Evolutionary conservation across 2,329 filamentous ascomycete genomes (phyloP).

Genomic region (Dothidotthia symphoricarpi): DNA sequence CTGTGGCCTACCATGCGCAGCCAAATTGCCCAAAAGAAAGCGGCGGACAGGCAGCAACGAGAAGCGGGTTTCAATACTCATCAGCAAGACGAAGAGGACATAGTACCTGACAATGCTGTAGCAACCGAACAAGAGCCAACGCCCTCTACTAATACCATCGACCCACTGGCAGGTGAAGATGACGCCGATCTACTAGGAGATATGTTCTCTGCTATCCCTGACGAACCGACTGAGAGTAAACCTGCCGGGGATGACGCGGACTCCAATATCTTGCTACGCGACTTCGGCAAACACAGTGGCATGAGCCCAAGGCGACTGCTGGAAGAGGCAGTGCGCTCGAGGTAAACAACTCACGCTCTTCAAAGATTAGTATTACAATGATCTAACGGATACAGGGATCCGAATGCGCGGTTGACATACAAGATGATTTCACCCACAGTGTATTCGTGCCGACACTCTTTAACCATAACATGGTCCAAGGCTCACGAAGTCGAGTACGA

Average conservation of each 20-base stretch:
- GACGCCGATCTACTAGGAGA: slow-evolving; percentile 58
- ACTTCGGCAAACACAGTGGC: slow-evolving; percentile 83
- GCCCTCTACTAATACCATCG: background rate
- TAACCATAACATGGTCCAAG: slow-evolving; percentile 78
- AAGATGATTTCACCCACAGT: slow-evolving; percentile 68
- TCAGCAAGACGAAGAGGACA: too few relatives aligned
- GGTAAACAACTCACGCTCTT: slow-evolving; percentile 47
- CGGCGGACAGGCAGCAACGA: slow-evolving; percentile 24
- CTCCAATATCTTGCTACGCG: slow-evolving; percentile 64
- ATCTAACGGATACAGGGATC: slow-evolving; percentile 56
- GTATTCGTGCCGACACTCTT: slow-evolving; percentile 72
- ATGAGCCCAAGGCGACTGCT: slow-evolving; percentile 72
- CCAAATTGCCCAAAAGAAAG: slow-evolving; percentile 43
- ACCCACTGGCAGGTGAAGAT: slow-evolving; percentile 45
- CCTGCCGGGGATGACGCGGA: slow-evolving; percentile 11
- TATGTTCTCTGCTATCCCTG: slow-evolving; percentile 54
- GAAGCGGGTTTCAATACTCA: background rate
- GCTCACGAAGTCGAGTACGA: slow-evolving; percentile 56
- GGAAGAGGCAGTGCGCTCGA: slow-evolving; percentile 83
- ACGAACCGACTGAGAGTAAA: slow-evolving; percentile 43
- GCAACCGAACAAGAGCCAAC: background rate
- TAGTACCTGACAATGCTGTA: too few relatives aligned
- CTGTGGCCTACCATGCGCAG: slow-evolving; percentile 48
- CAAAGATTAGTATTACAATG: background rate
- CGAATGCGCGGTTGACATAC: slow-evolving; percentile 65